Evolutionary conservation across 1,284 basidiomycete genomes (phyloP), one percentile per base, ranked within the genome.

Genomic region (Hypsizygus ulmarius): DNA sequence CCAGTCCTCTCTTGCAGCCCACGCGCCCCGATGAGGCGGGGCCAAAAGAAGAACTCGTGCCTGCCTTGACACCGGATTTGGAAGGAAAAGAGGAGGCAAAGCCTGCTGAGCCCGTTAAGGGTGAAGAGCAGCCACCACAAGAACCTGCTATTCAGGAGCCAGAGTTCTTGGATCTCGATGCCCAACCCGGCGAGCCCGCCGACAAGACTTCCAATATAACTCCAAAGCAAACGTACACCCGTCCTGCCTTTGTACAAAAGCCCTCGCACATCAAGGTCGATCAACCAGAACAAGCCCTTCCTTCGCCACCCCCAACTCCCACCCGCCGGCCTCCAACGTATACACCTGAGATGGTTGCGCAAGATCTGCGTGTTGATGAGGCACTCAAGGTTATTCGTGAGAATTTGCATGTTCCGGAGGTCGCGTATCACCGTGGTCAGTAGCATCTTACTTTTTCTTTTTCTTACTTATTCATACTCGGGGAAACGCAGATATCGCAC

Each of bases 1-100:
- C 97, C 0, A 93, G 90, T 68, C 97, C 97, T 16, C 73, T 96
- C 15, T 80, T 95, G 14, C 75, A 81, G 53, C 79, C 87, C 3
- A 84, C 82, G 3, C 68, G 71, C 46, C 73, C 78, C 6, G 72
- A 74, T 54, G 60, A 68, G 28, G 59, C 64, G 11, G 56, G 58
- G 25, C 50, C 52, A 5, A 41, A 52, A n/a, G 63, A 61, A 33
- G 47, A 55, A 44, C 59, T 62, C 21, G 58, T 60, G 12, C 53
- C 58, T n/a, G 54, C 68, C 8, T 68, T 71, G 5, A 72, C 69
- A 52, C 66, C 66, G 50, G 65, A 61, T 42, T 51, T 59, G 44
- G 60, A 60, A 11, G 59, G 55, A 15, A 57, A 61, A 27, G 53
- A 59, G 28, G 52, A 58, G 19, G 40, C 42, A 11, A 39, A 52